Base-by-base conservation (phyloP, 805 yeast genomes). In the Jamesozyma piceae region DNA sequence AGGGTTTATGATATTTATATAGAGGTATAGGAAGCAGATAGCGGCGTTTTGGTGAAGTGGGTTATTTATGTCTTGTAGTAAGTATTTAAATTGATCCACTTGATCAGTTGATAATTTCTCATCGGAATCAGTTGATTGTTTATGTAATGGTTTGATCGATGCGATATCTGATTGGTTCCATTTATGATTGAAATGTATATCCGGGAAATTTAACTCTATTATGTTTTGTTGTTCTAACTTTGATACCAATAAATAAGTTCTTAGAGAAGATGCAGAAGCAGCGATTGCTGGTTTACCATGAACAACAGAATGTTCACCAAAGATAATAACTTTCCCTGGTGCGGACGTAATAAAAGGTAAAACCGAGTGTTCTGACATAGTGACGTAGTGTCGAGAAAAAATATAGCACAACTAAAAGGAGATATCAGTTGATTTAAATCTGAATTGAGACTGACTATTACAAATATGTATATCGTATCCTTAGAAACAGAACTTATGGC, bases 301-400 rank as follows among this genome's bases (percentile, higher is more conserved):
- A 0, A 92, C 98, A 2, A 94, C 97, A 6, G 97, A 84, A 57
- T 92, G 98, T 58, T 92, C 98, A 19, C 98, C 98, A 61, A 89
- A 92, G 29, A 92, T 71, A 52, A 92, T 92, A 36, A 88, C 95
- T 57, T 92, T 92, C 3, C 98, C 98, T 0, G 98, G 98, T 1
- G 98, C 92, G 42, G 95, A 84, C 2, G 87, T 85, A 39, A 77
- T 64, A 60, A 89, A 86, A 17, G 34, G 34, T n/a, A 31, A 17
- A 9, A 15, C 34, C 4, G 34, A 29, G 11, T 29, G 32, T 24
- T 8, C 11, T 24, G 28, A 24, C 11, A 24, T 11, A 11, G 28
- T 24, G 28, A 11, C 11, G 28, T 11, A 24, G 28, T n/a, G n/a
- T n/a, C n/a, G n/a, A n/a, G n/a, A n/a, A n/a, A n/a, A n/a, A n/a